phyloP scores from a whole-genome alignment of 2,329 filamentous ascomycete genomes.

The Thelonectria discophora region DNA sequence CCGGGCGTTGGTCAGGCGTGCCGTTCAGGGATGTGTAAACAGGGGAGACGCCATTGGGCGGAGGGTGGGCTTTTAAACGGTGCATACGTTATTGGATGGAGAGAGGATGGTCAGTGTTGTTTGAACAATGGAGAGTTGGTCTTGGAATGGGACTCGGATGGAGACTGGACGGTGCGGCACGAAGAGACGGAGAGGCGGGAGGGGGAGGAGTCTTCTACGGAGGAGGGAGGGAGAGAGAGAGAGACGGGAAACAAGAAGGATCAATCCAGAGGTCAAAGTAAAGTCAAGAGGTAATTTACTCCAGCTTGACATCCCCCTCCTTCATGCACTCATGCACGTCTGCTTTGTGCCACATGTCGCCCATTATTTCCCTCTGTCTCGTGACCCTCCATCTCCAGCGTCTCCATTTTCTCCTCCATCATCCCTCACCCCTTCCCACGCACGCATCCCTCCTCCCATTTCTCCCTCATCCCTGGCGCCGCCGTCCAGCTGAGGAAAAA shows the following conservation, averaged over 20 bases:
- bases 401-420: no score
- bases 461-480: no score
- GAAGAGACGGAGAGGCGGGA: neutral
- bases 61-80: neutral
- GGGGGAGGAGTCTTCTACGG: no score
- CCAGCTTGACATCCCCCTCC: neutral
- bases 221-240: no score
- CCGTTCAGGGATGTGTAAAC: neutral
- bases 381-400: neutral
- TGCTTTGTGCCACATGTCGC: neutral
- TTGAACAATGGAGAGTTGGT: neutral
- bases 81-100: no score
- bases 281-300: neutral
- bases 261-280: no score
- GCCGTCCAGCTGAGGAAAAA: neutral
- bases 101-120: no score
- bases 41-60: neutral
- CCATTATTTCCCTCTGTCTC: neutral
- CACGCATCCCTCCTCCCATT: neutral
- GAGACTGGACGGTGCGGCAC: neutral
- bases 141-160: neutral
- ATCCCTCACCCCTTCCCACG: neutral
- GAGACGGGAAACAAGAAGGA: no score
- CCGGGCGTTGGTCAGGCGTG: slow-evolving; percentile 36
- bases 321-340: neutral